phyloP scores from a whole-genome alignment of 2,329 filamentous ascomycete genomes.

The Mariannaea sp. region DNA sequence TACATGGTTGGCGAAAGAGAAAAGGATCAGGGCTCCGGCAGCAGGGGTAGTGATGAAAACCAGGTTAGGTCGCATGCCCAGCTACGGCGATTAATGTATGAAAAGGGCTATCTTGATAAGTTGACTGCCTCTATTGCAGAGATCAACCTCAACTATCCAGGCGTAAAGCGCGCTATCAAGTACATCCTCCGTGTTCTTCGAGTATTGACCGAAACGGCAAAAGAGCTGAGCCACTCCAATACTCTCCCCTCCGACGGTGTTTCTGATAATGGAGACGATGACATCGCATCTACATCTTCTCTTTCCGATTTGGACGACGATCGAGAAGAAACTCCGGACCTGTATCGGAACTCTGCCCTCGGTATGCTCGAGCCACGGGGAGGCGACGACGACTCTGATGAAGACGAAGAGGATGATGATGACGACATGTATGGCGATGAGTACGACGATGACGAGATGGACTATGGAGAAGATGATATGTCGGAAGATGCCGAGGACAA shows the following conservation, averaged over 20 bases:
- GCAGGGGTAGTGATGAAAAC: conserved; percentile 46
- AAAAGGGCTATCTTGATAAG: conserved; percentile 91
- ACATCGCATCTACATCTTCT: conserved; percentile 85
- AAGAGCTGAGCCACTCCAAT: conserved; percentile 80
- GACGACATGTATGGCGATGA: conserved; percentile 94
- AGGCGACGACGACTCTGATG: conserved; percentile 80
- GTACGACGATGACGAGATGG: conserved; percentile 90
- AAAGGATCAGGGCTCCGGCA: conserved; percentile 56
- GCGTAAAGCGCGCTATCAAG: conserved; percentile 92
- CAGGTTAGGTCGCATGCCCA: conserved; percentile 72
- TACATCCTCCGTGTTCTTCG: conserved; percentile 92
- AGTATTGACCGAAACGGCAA: conserved; percentile 83
- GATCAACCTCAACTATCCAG: conserved; percentile 91
- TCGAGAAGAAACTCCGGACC: conserved; percentile 91
- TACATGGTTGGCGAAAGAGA: conserved; percentile 86
- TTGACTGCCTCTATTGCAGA: conserved; percentile 92
- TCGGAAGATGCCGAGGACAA: conserved; percentile 84
- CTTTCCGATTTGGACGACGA: conserved; percentile 86
- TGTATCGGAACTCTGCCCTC: conserved; percentile 94
- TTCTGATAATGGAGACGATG: conserved; percentile 76
- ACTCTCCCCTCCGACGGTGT: conserved; percentile 70
- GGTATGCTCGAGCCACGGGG: conserved; percentile 89
- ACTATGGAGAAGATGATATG: conserved; percentile 82
- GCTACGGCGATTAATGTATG: conserved; percentile 93
- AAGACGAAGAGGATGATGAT: conserved; percentile 73